A percentile compares a stretch with the other conserved stretches of the same genome.
Conservation (phyloP, 306 rosid species). For the Purshia tridentata region DNA sequence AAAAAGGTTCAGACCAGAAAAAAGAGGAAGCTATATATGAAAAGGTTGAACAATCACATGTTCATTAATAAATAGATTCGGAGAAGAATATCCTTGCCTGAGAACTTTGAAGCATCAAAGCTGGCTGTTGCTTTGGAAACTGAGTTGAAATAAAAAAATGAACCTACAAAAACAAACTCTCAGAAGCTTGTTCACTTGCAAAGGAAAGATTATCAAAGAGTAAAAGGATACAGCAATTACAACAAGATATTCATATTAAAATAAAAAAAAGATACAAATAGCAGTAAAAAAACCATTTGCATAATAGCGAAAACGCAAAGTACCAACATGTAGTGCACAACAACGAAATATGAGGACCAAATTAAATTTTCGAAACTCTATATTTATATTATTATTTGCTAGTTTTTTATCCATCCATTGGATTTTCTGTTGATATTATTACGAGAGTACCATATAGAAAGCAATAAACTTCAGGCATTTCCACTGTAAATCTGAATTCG, state of each 20-base stretch:
- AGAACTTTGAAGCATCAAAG: conserved; percentile 84
- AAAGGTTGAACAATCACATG: not conserved
- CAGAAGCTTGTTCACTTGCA: not conserved
- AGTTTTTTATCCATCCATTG: too few species aligned
- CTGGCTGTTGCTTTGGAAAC: conserved; percentile 91
- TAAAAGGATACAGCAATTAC: not conserved
- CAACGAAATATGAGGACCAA: not conserved
- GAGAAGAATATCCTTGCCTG: conserved; percentile 53
- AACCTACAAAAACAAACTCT: conserved; percentile 47
- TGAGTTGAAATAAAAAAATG: conserved; percentile 68
- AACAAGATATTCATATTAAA: not conserved
- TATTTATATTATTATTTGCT: too few species aligned
- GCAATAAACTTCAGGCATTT: not conserved
- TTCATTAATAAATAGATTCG: not conserved
- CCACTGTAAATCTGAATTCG: not conserved
- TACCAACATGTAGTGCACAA: not conserved
- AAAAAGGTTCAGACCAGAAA: too few species aligned
- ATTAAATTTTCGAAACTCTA: too few species aligned
- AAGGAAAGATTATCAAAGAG: not conserved
- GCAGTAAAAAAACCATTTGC: not conserved
- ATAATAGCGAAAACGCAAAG: not conserved
- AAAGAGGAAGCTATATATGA: not conserved
- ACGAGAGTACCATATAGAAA: too few species aligned
- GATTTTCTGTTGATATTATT: too few species aligned
- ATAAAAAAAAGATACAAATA: not conserved